Base-by-base conservation (phyloP, 148 eudicot species). In the Suaeda aralocaspica region DNA sequence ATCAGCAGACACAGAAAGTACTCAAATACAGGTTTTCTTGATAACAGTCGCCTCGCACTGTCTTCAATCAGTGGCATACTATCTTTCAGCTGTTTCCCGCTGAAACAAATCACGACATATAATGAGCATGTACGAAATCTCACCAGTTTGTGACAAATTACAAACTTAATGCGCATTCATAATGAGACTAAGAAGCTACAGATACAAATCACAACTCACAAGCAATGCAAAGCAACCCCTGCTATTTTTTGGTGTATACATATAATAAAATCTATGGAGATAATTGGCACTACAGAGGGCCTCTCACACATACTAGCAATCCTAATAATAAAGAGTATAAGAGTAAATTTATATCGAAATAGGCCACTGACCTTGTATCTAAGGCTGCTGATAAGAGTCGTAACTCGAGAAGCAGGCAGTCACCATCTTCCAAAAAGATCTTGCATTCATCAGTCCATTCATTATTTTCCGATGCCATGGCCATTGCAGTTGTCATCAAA, bases 371-470 rank as follows among this genome's bases (percentile, higher is more conserved):
- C 81, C 81, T 78, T 72, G 76, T 60, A 56, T 59, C 49, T 19
- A 78, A 31, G 41, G 73, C 36, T 26, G 77, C 74, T 30, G 81
- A 78, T 41, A 78, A 69, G 0, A 78, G 51, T 42, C 31, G 66
- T 45, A 78, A 73, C 66, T 78, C 81, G 56, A 68, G 63, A 69
- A 78, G 74, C 66, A 78, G 24, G 65, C 59, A 34, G 13, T 73
- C 77, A 69, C 74, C 64, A 55, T 73, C 61, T 26, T 58, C n/a
- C 26, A 57, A 66, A 69, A 28, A 60, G 22, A 19, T 31, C 24
- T 42, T 64, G 48, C 39, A 8, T 36, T 63, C 74, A 10, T 73
- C 71, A 56, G 69, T 19, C 24, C 67, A 14, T n/a, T 36, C n/a
- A 56, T 63, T 44, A 25, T 22, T 58, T 28, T 59, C 63, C 22